Evolutionary conservation across 169 alveolate species (phyloP).

Genomic region (Eimeria sp.): DNA sequence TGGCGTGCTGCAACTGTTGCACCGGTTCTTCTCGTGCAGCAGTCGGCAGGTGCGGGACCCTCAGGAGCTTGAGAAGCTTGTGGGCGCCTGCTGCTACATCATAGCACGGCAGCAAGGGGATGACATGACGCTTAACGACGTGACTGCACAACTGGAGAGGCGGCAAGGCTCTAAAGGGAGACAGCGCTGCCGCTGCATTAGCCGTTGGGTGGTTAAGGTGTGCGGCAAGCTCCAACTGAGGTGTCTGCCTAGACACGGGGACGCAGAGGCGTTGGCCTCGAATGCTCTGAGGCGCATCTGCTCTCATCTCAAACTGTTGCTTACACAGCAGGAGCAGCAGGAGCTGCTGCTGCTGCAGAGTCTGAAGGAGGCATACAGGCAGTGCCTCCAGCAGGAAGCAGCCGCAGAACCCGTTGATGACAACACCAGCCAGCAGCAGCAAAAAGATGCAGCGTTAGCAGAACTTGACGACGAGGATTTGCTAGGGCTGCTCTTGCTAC

Average conservation of each 20-base stretch:
- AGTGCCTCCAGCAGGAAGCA: constrained; percentile 42
- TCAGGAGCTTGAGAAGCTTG: constrained; percentile 69
- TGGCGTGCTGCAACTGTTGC: constrained; percentile 73
- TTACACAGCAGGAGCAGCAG: constrained; percentile 66
- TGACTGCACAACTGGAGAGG: constrained; percentile 51
- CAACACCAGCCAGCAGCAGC: constrained; percentile 36
- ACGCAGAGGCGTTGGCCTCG: constrained; percentile 24
- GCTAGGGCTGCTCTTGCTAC: constrained; percentile 43
- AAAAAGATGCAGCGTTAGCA: constrained; percentile 37
- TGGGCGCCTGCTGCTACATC: constrained; percentile 81
- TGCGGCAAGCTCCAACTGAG: constrained; percentile 71
- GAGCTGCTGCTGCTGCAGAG: constrained; percentile 60
- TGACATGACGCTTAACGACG: constrained; percentile 43
- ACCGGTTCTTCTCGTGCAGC: constrained; percentile 68
- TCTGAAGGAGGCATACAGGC: constrained; percentile 58
- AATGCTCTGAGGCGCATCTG: constrained; percentile 65
- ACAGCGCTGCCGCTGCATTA: constrained; percentile 74
- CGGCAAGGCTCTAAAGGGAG: constrained; percentile 54
- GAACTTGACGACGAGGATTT: constrained; percentile 56
- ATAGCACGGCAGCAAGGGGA: constrained; percentile 68
- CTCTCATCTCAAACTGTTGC: constrained; percentile 48
- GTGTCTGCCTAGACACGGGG: constrained; percentile 66
- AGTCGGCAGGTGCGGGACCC: constrained; percentile 76
- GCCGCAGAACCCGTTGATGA: constrained; percentile 5
- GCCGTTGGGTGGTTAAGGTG: constrained; percentile 74